These are phyloP conservation scores for Dioscorea dumetorum DNA, from an alignment of 106 monocot genomes.

Conservation along the genomic window DNA sequence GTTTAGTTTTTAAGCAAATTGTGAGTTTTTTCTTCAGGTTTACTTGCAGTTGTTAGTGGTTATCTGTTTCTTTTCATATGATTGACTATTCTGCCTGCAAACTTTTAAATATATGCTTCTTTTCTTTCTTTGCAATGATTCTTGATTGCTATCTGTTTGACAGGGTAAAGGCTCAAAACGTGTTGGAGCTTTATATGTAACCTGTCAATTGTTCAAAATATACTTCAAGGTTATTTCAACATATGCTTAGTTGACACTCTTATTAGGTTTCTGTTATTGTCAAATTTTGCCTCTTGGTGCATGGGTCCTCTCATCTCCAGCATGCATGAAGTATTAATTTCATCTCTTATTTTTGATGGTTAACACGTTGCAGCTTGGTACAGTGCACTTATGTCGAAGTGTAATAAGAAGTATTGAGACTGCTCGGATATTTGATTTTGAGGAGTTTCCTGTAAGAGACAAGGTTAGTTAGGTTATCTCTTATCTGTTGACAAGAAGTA, in stretches of 20 bases:
- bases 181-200: constrained; percentile 87
- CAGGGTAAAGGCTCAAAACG: constrained; percentile 95
- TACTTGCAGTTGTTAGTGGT: too few species aligned
- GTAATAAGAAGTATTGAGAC: constrained; percentile 97
- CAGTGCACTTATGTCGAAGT: constrained; percentile 89
- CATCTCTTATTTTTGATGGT: background rate
- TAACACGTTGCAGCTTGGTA: constrained; percentile 71
- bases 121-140: too few species aligned
- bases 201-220: constrained; percentile 87
- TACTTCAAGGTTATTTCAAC: constrained; percentile 67
- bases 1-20: too few species aligned
- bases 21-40: too few species aligned
- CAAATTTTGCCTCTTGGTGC: too few species aligned
- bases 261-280: background rate
- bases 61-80: too few species aligned
- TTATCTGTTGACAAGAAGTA: background rate
- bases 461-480: constrained; percentile 35
- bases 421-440: constrained; percentile 92
- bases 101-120: too few species aligned
- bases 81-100: too few species aligned
- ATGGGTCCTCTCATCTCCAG: too few species aligned
- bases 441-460: constrained; percentile 84
- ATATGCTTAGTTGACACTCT: background rate
- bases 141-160: constrained; percentile 8
- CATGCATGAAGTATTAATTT: background rate